phyloP scores from a whole-genome alignment of 1,139 yeast genomes.

The Candida sanyaensis region DNA sequence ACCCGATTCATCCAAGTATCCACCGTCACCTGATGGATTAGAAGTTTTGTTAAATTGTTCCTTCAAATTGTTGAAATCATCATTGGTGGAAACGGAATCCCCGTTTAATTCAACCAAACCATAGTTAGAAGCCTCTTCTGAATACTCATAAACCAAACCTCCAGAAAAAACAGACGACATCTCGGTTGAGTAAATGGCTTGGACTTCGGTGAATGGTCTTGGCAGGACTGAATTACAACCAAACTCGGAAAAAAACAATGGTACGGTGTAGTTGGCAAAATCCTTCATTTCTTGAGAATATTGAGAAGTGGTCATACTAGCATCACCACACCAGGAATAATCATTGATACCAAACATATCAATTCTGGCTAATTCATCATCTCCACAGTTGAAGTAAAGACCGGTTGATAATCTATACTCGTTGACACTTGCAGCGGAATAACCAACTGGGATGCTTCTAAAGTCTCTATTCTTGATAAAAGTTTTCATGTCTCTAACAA shows the following conservation, averaged over 20 bases:
- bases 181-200: constrained; percentile 57
- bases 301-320: constrained; percentile 51
- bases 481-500: constrained; percentile 58
- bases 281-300: constrained; percentile 47
- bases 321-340: constrained; percentile 64
- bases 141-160: constrained; percentile 76
- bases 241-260: constrained; percentile 58
- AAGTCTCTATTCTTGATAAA: constrained; percentile 49
- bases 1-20: constrained; percentile 49
- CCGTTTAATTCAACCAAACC: constrained; percentile 59
- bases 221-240: constrained; percentile 57
- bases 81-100: constrained; percentile 29
- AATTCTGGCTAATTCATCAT: constrained; percentile 53
- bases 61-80: constrained; percentile 30
- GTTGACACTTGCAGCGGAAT: constrained; percentile 62
- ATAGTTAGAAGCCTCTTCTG: constrained; percentile 64
- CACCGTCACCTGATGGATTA: constrained; percentile 77
- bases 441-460: constrained; percentile 58
- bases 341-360: constrained; percentile 66
- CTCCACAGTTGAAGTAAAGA: constrained; percentile 60
- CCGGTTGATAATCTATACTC: constrained; percentile 53
- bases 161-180: constrained; percentile 78
- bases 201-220: constrained; percentile 62
- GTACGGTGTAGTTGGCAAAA: constrained; percentile 49
- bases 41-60: constrained; percentile 31